phyloP scores from a whole-genome alignment of 306 rosid genomes.

The Psophocarpus tetragonolobus region DNA sequence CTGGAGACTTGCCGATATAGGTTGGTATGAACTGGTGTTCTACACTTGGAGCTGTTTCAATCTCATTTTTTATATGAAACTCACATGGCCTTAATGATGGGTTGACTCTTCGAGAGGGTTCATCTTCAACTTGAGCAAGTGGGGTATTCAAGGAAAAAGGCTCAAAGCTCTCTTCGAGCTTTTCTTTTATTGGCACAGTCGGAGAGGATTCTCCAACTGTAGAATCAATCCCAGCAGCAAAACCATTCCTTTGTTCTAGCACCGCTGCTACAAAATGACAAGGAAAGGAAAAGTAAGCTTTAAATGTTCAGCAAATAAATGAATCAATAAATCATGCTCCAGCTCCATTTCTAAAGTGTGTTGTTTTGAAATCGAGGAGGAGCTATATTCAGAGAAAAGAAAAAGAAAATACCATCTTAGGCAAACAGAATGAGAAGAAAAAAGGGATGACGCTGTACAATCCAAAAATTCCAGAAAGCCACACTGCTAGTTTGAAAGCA shows the following conservation, averaged over 20 bases:
- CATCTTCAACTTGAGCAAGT: slow-evolving; percentile 53
- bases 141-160: slow-evolving; percentile 54
- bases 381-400: too few relatives aligned
- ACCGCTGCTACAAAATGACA: slow-evolving; percentile 51
- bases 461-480: not conserved
- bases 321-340: not conserved
- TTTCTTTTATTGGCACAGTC: slow-evolving; percentile 53
- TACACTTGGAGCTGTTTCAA: slow-evolving; percentile 52
- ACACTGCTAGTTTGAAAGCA: not conserved
- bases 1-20: slow-evolving; percentile 49
- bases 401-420: not conserved
- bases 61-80: slow-evolving; percentile 53
- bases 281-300: slow-evolving; percentile 25
- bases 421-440: not conserved
- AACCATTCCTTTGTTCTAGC: slow-evolving; percentile 62
- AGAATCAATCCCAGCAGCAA: slow-evolving; percentile 71
- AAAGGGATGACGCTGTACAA: not conserved
- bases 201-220: slow-evolving; percentile 86
- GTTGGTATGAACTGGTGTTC: slow-evolving; percentile 83
- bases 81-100: slow-evolving; percentile 45
- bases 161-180: slow-evolving; percentile 59
- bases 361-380: too few relatives aligned
- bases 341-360: not conserved
- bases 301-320: slow-evolving; percentile 14
- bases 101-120: slow-evolving; percentile 47